phyloP scores from a whole-genome alignment of 1,139 yeast genomes.

The Candida dubliniensis region DNA sequence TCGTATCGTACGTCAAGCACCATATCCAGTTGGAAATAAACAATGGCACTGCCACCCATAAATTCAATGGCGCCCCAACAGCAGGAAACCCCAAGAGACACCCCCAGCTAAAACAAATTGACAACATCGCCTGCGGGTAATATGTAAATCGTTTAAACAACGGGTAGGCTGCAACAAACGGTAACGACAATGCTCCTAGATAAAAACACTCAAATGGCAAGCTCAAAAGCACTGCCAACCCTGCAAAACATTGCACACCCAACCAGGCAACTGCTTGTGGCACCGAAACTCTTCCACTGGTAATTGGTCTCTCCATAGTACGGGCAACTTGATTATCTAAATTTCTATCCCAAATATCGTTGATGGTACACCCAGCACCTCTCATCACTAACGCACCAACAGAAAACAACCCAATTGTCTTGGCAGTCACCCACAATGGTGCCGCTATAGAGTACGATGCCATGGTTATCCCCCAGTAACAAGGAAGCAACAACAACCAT shows the following conservation, averaged over 20 bases:
- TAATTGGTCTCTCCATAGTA: slow-evolving; percentile 86
- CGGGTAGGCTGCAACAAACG: slow-evolving; percentile 85
- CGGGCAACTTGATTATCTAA: slow-evolving; percentile 84
- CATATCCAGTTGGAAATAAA: slow-evolving; percentile 79
- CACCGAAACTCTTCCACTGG: slow-evolving; percentile 77
- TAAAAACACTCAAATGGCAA: slow-evolving; percentile 81
- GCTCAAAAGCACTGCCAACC: slow-evolving; percentile 67
- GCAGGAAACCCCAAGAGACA: slow-evolving; percentile 94
- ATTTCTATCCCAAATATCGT: slow-evolving; percentile 82
- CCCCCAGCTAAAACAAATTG: slow-evolving; percentile 94
- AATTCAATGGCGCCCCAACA: slow-evolving; percentile 75
- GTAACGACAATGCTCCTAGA: slow-evolving; percentile 78
- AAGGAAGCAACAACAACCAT: slow-evolving; percentile 75
- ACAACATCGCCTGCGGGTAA: slow-evolving; percentile 84
- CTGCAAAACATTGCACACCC: slow-evolving; percentile 75
- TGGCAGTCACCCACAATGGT: slow-evolving; percentile 58
- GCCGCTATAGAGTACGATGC: slow-evolving; percentile 78
- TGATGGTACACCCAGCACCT: slow-evolving; percentile 97
- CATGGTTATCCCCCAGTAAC: slow-evolving; percentile 80
- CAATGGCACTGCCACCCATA: slow-evolving; percentile 74
- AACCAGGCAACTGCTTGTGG: slow-evolving; percentile 74
- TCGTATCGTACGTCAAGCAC: slow-evolving; percentile 95
- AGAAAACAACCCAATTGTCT: slow-evolving; percentile 66
- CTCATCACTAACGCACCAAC: slow-evolving; percentile 89
- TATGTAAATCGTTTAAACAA: slow-evolving; percentile 90